Conservation (phyloP, 2,329 filamentous ascomycete species). For the Cryoendolithus antarcticus region DNA sequence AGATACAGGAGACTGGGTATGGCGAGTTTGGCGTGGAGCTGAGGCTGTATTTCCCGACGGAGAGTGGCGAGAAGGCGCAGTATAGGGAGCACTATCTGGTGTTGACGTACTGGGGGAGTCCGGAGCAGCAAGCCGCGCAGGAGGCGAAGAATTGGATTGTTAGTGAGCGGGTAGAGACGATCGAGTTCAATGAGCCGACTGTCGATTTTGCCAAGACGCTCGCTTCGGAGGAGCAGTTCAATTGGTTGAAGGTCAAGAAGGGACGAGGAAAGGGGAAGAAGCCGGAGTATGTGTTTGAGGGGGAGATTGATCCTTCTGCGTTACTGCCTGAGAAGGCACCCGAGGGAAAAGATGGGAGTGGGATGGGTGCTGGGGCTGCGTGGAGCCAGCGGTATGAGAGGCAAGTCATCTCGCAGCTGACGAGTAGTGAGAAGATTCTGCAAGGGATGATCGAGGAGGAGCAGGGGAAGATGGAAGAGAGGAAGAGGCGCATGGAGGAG, state of each 20-base stretch:
- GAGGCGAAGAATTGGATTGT: constrained; percentile 52
- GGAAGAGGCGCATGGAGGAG: constrained; percentile 18
- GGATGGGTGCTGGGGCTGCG: constrained; percentile 47
- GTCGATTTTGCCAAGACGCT: constrained; percentile 82
- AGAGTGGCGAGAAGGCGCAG: constrained; percentile 84
- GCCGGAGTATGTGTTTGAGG: constrained; percentile 39
- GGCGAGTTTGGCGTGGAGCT: constrained; percentile 96
- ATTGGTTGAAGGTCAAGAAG: constrained; percentile 42
- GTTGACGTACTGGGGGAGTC: constrained; percentile 73
- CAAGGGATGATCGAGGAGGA: constrained; percentile 31
- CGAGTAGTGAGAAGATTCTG: constrained; percentile 50
- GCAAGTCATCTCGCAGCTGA: constrained; percentile 22
- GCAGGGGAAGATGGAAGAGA: constrained; percentile 16
- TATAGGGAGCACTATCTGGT: constrained; percentile 90
- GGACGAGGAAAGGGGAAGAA: constrained; percentile 42
- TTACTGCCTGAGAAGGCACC: constrained; percentile 59
- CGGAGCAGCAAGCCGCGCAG: constrained; percentile 60
- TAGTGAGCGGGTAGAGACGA: constrained; percentile 79
- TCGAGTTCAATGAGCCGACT: constrained; percentile 94
- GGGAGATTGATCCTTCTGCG: constrained; percentile 50
- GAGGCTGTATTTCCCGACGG: constrained; percentile 82
- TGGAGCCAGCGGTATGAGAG: constrained; percentile 27
- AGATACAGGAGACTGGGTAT: constrained; percentile 89
- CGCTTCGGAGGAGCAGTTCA: constrained; percentile 55
- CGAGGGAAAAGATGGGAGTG: constrained; percentile 52